Evolutionary conservation across 768 basidiomycete species (phyloP).

Genomic region (Russula abietina): DNA sequence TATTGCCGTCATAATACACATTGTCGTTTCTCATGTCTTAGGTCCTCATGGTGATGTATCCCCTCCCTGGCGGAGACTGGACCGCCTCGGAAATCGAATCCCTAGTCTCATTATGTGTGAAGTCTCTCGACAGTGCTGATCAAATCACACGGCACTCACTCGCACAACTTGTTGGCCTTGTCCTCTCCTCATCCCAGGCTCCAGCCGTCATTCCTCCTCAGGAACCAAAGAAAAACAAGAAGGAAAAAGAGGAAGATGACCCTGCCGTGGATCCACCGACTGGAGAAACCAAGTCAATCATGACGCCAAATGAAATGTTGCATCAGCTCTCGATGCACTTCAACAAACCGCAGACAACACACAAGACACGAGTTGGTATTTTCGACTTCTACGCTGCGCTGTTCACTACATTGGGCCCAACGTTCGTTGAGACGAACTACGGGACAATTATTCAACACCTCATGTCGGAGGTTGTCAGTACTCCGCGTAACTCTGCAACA

Average conservation of each 20-base stretch:
- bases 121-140: slow-evolving; percentile 75
- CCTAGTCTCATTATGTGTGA: slow-evolving; percentile 59
- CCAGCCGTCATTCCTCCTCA: slow-evolving; percentile 44
- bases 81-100: slow-evolving; percentile 70
- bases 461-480: slow-evolving; percentile 67
- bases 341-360: slow-evolving; percentile 63
- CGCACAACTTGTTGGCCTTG: slow-evolving; percentile 72
- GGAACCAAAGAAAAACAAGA: slow-evolving; percentile 60
- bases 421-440: slow-evolving; percentile 81
- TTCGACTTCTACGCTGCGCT: slow-evolving; percentile 84
- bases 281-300: slow-evolving; percentile 60
- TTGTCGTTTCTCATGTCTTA: slow-evolving; percentile 29
- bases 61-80: slow-evolving; percentile 49
- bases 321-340: slow-evolving; percentile 70
- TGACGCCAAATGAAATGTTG: slow-evolving; percentile 77
- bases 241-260: slow-evolving; percentile 54
- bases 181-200: slow-evolving; percentile 79
- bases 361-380: slow-evolving; percentile 74
- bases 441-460: slow-evolving; percentile 72
- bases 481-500: slow-evolving; percentile 45
- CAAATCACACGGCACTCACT: slow-evolving; percentile 77
- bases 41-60: slow-evolving; percentile 55
- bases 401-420: slow-evolving; percentile 64
- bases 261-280: slow-evolving; percentile 42
- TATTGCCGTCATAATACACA: background rate